Base-by-base conservation (phyloP, 2,329 filamentous ascomycete species). In the Hymenoscyphus fraxineus region DNA sequence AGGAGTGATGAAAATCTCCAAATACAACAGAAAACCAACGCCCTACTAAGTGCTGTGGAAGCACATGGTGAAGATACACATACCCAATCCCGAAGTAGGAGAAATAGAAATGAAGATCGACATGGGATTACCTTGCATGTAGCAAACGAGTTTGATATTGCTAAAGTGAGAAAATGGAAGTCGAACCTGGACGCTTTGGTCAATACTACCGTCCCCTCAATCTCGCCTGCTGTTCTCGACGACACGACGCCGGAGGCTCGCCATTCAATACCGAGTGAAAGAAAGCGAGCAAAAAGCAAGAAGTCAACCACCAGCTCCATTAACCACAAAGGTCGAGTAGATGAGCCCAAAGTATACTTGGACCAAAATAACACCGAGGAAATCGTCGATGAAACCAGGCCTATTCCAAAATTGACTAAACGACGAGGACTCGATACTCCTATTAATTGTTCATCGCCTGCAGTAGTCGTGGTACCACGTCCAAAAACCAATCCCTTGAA, bases 1-100 rank as follows among this genome's bases (percentile, higher is more conserved):
- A 66, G 56, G 40, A 64, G 61, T 56, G 61, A 60, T n/a, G 61
- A 61, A 51, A 57, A 61, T 41, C 51, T 64, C 32, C 57, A 63
- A n/a, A 63, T 66, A n/a, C 62, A 55, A 59, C 61, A 22, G 22
- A 44, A 60, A 40, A 63, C 55, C 41, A 58, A 51, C n/a, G 56
- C 51, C 6, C 15, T 61, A 31, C 41, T 64, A 16, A 58, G 39
- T 39, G 39, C 39, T 38, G 16, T 35, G 16, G 51, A 40, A 41
- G 51, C 19, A 38, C 31, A 31, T 2, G 15, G 7, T 35, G 55
- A 57, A 12, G n/a, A 35, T 31, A 19, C 4, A 57, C 27, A 7
- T 10, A n/a, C 55, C 15, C 16, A 57, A 10, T 19, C 10, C 6
- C 55, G 16, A 13, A 57, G 27, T 57, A 32, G 32, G 7, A n/a